Evolutionary conservation across 352 stramenopile species (phyloP).

Genomic region (Phytophthora capsici): DNA sequence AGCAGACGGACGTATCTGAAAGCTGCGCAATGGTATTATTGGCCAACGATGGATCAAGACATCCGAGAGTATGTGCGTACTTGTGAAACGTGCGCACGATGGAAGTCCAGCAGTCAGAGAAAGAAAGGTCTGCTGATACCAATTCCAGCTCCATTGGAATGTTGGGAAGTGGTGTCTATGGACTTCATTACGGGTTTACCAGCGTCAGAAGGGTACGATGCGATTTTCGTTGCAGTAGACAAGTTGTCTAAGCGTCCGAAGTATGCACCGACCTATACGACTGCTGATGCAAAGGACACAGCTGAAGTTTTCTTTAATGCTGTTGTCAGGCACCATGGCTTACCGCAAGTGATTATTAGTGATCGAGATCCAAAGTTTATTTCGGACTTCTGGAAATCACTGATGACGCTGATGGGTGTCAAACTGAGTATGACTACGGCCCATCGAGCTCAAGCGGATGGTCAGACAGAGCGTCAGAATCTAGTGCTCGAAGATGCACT

Average conservation of each 20-base stretch:
- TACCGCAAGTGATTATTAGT: constrained; percentile 20
- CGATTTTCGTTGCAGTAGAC: constrained; percentile 31
- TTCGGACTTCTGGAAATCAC: constrained; percentile 20
- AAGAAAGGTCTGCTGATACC: constrained; percentile 11
- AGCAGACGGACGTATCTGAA: constrained; percentile 9
- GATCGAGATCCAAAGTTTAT: constrained; percentile 32
- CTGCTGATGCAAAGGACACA: constrained; percentile 20
- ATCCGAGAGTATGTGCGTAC: constrained; percentile 24
- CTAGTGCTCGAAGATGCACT: constrained; percentile 21
- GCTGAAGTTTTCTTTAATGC: constrained; percentile 15
- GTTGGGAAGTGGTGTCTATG: constrained; percentile 34
- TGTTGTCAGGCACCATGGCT: constrained; percentile 23
- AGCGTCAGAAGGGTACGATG: constrained; percentile 27
- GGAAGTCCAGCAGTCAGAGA: constrained; percentile 7
- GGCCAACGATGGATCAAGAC: constrained; percentile 9
- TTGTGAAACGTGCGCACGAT: constrained; percentile 9
- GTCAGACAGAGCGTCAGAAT: constrained; percentile 21
- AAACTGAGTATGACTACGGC: constrained; percentile 22
- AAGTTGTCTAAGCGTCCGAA: constrained; percentile 34
- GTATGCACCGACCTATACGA: constrained; percentile 20
- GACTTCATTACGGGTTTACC: constrained; percentile 41
- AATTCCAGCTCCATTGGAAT: constrained; percentile 17
- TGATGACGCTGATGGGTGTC: constrained; percentile 28
- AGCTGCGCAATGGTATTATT: constrained; percentile 11
- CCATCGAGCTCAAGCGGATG: constrained; percentile 24